Percentiles rank a stretch among this genome's conserved stretches.
Evolutionary conservation across 2,329 filamentous ascomycete genomes (phyloP).

Genomic region (Alternaria triticimaculans): DNA sequence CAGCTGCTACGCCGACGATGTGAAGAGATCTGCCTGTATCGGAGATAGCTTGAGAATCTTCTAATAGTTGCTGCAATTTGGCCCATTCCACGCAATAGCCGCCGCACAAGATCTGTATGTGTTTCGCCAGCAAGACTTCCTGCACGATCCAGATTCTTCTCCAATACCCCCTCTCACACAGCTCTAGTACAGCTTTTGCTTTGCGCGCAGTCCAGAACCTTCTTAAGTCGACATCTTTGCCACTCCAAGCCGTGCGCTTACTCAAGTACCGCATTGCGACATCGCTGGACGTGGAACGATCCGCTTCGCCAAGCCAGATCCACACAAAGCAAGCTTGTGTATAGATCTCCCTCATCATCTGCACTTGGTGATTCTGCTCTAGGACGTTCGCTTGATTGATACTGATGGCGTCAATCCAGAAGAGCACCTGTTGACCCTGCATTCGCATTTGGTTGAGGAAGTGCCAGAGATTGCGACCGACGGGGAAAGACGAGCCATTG

Average conservation of each 20-base stretch:
- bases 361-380: background rate
- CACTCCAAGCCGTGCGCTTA: fast-evolving
- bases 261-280: background rate
- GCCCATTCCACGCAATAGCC: fast-evolving
- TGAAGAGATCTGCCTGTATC: background rate
- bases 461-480: background rate
- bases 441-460: background rate
- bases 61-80: background rate
- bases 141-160: background rate
- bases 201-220: background rate
- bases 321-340: background rate
- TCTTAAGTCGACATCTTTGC: background rate
- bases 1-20: background rate
- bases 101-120: fast-evolving
- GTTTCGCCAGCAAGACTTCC: background rate
- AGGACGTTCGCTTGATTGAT: background rate
- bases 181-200: background rate
- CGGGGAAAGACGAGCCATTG: background rate
- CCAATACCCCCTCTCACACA: background rate
- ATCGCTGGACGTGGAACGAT: fast-evolving
- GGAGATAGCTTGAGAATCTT: fast-evolving
- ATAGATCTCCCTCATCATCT: background rate
- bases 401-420: background rate
- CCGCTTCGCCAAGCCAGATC: background rate
- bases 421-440: fast-evolving